These are phyloP conservation scores for Pochonia chlamydosporia DNA, from an alignment of 2,329 filamentous ascomycete genomes.

Conservation along the genomic window DNA sequence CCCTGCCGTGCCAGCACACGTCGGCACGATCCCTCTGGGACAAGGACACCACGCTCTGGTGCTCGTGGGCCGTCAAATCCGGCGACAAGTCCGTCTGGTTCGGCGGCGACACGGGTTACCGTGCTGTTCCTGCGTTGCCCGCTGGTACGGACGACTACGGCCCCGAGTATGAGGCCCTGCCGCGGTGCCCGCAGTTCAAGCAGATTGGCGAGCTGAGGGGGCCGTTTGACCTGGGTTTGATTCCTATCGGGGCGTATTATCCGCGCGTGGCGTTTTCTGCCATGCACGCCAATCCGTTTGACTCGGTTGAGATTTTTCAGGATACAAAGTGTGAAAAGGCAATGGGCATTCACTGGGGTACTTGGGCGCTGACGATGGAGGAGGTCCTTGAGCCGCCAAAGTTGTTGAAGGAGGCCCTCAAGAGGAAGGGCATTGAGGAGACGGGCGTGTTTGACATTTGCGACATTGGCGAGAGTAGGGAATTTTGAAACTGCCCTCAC, in stretches of 20 bases:
- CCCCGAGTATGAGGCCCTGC: constrained; percentile 58
- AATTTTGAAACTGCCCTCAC: constrained; percentile 49
- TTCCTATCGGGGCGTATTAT: constrained; percentile 87
- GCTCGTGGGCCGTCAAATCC: constrained; percentile 74
- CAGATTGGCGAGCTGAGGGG: constrained; percentile 76
- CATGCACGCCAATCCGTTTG: constrained; percentile 82
- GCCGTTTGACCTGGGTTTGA: constrained; percentile 84
- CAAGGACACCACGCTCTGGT: constrained; percentile 74
- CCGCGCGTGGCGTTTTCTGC: constrained; percentile 67
- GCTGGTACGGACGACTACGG: constrained; percentile 64
- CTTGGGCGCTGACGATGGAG: constrained; percentile 81
- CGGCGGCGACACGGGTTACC: constrained; percentile 86
- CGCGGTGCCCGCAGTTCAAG: constrained; percentile 76
- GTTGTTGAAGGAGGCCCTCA: constrained; percentile 66
- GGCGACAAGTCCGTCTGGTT: constrained; percentile 80
- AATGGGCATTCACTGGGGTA: constrained; percentile 89
- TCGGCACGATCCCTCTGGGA: constrained; percentile 65
- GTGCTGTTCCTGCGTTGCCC: constrained; percentile 62
- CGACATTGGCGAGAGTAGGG: constrained; percentile 76
- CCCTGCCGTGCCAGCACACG: constrained; percentile 79
- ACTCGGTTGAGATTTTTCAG: constrained; percentile 82
- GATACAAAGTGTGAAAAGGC: constrained; percentile 75
- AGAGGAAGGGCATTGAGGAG: constrained; percentile 59
- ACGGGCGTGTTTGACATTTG: constrained; percentile 75
- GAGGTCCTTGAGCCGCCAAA: constrained; percentile 77